These are phyloP conservation scores for Aspergillus costaricaensis DNA, from an alignment of 2,329 filamentous ascomycete species.

Conservation along the genomic window DNA sequence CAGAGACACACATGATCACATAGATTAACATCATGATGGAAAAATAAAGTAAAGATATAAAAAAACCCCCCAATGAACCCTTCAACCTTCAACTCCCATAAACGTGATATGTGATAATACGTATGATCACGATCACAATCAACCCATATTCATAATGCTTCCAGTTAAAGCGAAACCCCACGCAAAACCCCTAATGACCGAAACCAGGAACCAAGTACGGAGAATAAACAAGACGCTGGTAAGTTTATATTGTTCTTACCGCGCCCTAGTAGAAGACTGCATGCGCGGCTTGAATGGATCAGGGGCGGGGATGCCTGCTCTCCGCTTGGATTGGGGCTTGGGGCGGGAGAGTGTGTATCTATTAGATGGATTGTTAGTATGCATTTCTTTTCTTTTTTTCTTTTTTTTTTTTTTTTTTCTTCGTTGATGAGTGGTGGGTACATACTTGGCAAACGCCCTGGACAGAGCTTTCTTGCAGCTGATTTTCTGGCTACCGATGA, in stretches of 20 bases:
- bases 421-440: constrained; percentile 42
- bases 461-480: constrained; percentile 96
- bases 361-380: constrained; percentile 4
- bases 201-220: not conserved
- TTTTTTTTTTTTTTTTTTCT: too few relatives aligned
- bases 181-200: not conserved
- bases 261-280: constrained; percentile 6
- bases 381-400: too few relatives aligned
- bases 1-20: not conserved
- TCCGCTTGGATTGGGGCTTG: constrained; percentile 43
- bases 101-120: too few relatives aligned
- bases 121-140: not conserved
- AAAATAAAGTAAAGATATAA: not conserved
- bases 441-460: constrained; percentile 94
- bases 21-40: not conserved
- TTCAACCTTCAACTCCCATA: not conserved
- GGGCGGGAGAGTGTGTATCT: constrained; percentile 45
- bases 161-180: too few relatives aligned
- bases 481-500: constrained; percentile 94
- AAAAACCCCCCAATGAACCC: not conserved
- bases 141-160: not conserved
- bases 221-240: not conserved
- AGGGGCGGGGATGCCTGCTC: constrained; percentile 37
- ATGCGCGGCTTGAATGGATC: constrained; percentile 27
- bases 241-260: not conserved